Percentiles rank a stretch among this genome's conserved stretches.
Conservation (phyloP, 495 filamentous ascomycete genomes). For the Annulohypoxylon maeteangense region DNA sequence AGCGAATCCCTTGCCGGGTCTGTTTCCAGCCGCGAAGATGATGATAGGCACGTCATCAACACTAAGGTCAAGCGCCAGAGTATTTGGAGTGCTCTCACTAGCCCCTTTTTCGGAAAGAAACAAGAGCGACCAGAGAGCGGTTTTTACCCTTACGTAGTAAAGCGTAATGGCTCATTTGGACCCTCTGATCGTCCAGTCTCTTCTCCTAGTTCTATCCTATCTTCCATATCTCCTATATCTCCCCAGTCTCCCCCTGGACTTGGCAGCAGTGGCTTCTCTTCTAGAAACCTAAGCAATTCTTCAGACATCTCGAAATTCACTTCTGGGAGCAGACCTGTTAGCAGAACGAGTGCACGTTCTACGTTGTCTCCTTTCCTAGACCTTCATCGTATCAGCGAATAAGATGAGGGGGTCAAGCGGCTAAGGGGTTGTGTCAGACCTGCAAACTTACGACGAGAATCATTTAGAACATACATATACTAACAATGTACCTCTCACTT, state of each 20-base stretch:
- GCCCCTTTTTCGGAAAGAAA: constrained; percentile 26
- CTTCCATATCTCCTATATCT: not conserved
- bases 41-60: constrained; percentile 25
- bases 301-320: constrained; percentile 1
- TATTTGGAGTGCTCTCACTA: constrained; percentile 34
- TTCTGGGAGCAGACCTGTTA: not conserved
- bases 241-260: not conserved
- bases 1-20: not conserved
- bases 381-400: not conserved
- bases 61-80: constrained; percentile 36
- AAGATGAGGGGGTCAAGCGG: constrained; percentile 23
- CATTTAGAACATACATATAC: constrained; percentile 5
- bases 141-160: constrained; percentile 27
- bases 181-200: constrained; percentile 23
- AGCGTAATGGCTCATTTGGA: constrained; percentile 21
- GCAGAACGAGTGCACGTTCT: not conserved
- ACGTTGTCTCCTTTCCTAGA: not conserved
- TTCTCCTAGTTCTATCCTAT: not conserved
- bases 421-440: not conserved
- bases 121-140: constrained; percentile 16
- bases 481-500: constrained; percentile 22
- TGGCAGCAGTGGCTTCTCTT: not conserved
- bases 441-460: not conserved
- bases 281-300: not conserved
- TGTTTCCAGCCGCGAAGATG: constrained; percentile 20